Conservation (phyloP, 495 filamentous ascomycete species). For the Cercophora newfieldiana region DNA sequence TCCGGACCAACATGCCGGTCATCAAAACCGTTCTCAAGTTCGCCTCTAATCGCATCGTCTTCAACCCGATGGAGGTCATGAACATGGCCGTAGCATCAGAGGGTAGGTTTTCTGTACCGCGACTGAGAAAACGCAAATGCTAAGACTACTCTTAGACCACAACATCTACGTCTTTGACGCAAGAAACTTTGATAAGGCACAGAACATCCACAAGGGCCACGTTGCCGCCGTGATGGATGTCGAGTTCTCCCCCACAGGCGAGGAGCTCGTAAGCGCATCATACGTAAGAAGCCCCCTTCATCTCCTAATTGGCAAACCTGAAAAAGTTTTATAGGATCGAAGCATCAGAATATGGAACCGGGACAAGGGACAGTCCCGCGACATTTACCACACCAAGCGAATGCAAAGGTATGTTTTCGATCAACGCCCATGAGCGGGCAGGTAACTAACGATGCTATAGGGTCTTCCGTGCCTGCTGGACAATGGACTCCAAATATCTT, state of each 20-base stretch:
- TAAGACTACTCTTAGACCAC: constrained; percentile 12
- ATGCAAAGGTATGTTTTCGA: constrained; percentile 79
- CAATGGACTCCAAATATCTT: constrained; percentile 84
- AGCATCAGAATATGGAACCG: constrained; percentile 72
- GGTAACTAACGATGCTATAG: constrained; percentile 3
- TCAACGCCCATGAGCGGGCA: background rate
- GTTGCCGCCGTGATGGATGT: constrained; percentile 97
- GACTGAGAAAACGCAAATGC: background rate
- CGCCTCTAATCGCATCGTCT: constrained; percentile 80
- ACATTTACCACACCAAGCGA: constrained; percentile 95
- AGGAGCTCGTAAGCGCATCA: constrained; percentile 86
- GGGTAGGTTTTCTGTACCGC: constrained; percentile 10
- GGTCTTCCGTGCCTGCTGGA: constrained; percentile 76
- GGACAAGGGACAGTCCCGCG: constrained; percentile 76
- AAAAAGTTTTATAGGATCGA: constrained; percentile 22
- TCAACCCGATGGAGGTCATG: constrained; percentile 79
- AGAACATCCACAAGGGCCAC: constrained; percentile 91
- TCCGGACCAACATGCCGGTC: constrained; percentile 76
- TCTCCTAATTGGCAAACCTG: constrained; percentile 50
- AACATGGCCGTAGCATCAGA: constrained; percentile 42
- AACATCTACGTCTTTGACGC: constrained; percentile 38
- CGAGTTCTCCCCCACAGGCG: constrained; percentile 90
- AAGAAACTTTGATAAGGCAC: constrained; percentile 51
- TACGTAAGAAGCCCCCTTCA: constrained; percentile 75
- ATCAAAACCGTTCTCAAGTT: constrained; percentile 76